Evolutionary conservation across 2,329 filamentous ascomycete species (phyloP).

Genomic region (Botrytis tulipae): DNA sequence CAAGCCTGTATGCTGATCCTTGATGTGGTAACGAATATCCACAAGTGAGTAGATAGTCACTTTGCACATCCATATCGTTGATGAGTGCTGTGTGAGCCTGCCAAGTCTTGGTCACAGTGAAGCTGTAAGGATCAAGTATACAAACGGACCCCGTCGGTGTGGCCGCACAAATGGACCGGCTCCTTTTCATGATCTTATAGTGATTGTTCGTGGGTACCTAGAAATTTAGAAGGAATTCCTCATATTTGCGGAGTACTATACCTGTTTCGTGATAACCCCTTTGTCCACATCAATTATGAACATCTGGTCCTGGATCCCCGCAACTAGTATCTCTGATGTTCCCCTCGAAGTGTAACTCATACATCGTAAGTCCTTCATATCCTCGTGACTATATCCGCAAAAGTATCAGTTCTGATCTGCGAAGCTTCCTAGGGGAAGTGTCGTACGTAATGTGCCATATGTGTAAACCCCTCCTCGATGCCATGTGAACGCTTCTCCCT

Average conservation of each 20-base stretch:
- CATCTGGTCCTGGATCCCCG: slow-evolving; percentile 83
- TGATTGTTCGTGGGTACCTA: slow-evolving; percentile 69
- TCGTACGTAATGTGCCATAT: slow-evolving; percentile 81
- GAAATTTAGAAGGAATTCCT: slow-evolving; percentile 36
- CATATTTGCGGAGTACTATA: slow-evolving; percentile 36
- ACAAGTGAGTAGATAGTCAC: slow-evolving; percentile 93
- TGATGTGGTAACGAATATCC: slow-evolving; percentile 84
- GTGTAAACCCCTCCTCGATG: slow-evolving; percentile 75
- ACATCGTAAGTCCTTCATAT: slow-evolving; percentile 84
- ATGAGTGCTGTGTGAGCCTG: slow-evolving; percentile 85
- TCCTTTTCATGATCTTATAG: slow-evolving; percentile 90
- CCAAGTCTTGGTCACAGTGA: slow-evolving; percentile 81
- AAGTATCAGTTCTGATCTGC: slow-evolving; percentile 27
- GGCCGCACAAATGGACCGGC: slow-evolving; percentile 87
- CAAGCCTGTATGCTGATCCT: slow-evolving; percentile 74
- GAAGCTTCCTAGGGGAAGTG: not conserved
- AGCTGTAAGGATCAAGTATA: slow-evolving; percentile 76
- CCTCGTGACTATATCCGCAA: slow-evolving; percentile 54
- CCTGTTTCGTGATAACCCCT: slow-evolving; percentile 68
- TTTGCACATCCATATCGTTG: slow-evolving; percentile 95
- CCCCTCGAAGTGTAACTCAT: slow-evolving; percentile 94
- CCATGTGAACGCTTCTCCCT: slow-evolving; percentile 80
- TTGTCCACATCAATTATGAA: slow-evolving; percentile 71
- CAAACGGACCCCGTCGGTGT: slow-evolving; percentile 80
- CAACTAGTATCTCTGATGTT: slow-evolving; percentile 79